phyloP scores from a whole-genome alignment of 1,284 basidiomycete species.

The Tetrapyrgos nigripes region DNA sequence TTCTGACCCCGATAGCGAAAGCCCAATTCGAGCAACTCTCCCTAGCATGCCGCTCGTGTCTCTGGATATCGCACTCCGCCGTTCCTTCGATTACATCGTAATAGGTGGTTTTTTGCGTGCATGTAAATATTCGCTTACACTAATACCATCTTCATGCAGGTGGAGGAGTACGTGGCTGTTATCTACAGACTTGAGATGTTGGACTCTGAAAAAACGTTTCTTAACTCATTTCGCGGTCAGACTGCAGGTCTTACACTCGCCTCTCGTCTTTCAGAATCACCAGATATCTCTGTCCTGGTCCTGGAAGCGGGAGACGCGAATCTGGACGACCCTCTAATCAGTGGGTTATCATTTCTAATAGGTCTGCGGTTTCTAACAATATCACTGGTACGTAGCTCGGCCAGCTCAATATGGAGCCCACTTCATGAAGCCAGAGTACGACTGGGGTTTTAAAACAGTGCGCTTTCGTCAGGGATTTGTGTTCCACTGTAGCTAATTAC shows the following conservation, averaged over 20 bases:
- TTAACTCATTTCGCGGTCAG: not conserved
- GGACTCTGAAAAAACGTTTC: not conserved
- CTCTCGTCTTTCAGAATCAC: constrained; percentile 49
- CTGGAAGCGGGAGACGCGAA: constrained; percentile 38
- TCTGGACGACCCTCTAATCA: constrained; percentile 8
- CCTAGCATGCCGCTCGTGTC: too few relatives aligned
- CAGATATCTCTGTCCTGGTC: constrained; percentile 38
- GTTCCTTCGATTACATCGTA: constrained; percentile 14
- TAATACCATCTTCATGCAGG: constrained; percentile 1
- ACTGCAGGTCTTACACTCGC: constrained; percentile 55
- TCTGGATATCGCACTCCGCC: constrained; percentile 5
- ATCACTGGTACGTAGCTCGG: constrained; percentile 9
- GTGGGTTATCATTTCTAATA: not conserved
- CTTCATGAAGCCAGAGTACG: constrained; percentile 27
- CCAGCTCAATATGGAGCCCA: constrained; percentile 19
- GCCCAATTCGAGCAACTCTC: too few relatives aligned
- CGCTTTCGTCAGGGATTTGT: not conserved
- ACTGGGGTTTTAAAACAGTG: constrained; percentile 31
- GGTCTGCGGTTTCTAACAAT: not conserved
- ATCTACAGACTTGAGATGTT: not conserved
- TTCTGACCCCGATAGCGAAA: too few relatives aligned
- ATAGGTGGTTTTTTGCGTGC: not conserved
- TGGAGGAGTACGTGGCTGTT: constrained; percentile 9
- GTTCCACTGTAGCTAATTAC: not conserved
- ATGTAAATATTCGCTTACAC: not conserved